Conservation (phyloP, 768 basidiomycete species). For the Calocera viscosa region DNA sequence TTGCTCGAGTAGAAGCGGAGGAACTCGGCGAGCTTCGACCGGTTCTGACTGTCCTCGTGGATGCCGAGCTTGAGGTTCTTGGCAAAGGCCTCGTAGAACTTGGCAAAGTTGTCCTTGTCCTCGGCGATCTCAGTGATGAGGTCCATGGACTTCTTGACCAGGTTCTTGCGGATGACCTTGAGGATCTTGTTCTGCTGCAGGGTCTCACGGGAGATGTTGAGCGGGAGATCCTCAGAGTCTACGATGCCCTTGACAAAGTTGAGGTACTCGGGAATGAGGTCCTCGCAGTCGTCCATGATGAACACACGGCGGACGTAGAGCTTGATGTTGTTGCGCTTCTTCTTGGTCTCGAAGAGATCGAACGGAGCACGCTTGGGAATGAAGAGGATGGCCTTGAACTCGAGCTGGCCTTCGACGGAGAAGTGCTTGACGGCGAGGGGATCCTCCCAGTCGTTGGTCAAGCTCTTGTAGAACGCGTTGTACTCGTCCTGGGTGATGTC, state of each 20-base stretch:
- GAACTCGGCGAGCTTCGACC: conserved; percentile 98
- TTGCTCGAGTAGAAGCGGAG: conserved; percentile 97
- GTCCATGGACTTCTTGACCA: conserved; percentile 96
- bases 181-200: conserved; percentile 99
- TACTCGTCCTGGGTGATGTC: conserved; percentile 94
- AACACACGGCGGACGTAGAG: conserved; percentile 99
- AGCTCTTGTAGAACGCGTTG: conserved; percentile 93
- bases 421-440: conserved; percentile 99
- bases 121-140: conserved; percentile 91
- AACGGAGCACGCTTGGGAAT: conserved; percentile 97
- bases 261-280: conserved; percentile 97
- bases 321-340: conserved; percentile 99
- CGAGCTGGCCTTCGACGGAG: conserved; percentile 99
- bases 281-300: conserved; percentile 99
- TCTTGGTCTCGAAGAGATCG: conserved; percentile 99
- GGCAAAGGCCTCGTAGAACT: conserved; percentile 97
- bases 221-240: conserved; percentile 98
- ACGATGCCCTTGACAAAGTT: conserved; percentile 99
- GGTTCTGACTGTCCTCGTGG: conserved; percentile 97
- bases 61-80: conserved; percentile 99
- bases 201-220: conserved; percentile 99
- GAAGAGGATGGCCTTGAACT: conserved; percentile 99
- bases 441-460: conserved; percentile 99
- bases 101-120: conserved; percentile 96
- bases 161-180: conserved; percentile 98